These are phyloP conservation scores for Phoenix roebelenii DNA, from an alignment of 176 grass and related monocot species.

Conservation along the genomic window DNA sequence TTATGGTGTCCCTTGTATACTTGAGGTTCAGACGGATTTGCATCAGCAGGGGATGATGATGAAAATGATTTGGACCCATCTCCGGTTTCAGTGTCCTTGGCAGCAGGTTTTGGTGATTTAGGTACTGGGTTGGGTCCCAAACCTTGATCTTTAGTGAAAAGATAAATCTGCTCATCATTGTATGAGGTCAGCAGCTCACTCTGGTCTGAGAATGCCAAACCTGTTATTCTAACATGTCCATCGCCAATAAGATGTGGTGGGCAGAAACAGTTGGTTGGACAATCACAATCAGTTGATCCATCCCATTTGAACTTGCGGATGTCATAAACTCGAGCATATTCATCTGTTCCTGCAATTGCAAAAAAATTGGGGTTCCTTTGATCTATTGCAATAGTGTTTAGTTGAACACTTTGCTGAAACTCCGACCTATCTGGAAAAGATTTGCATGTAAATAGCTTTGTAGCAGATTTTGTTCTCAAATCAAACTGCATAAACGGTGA, in stretches of 20 bases:
- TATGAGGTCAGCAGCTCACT: slow-evolving; percentile 68
- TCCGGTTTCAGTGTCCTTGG: slow-evolving; percentile 10
- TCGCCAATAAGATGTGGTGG: slow-evolving; percentile 56
- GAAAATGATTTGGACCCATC: slow-evolving; percentile 29
- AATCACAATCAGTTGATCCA: slow-evolving; percentile 43
- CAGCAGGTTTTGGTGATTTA: slow-evolving; percentile 13
- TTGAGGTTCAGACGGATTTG: slow-evolving; percentile 30
- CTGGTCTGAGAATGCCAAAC: slow-evolving; percentile 70
- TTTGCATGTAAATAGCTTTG: slow-evolving; percentile 59
- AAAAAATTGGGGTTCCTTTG: slow-evolving; percentile 75
- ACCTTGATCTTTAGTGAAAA: slow-evolving; percentile 72
- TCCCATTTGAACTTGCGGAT: slow-evolving; percentile 70
- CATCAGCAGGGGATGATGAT: slow-evolving; percentile 11
- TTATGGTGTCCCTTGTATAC: slow-evolving; percentile 61
- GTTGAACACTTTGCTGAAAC: slow-evolving; percentile 22
- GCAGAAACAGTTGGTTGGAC: slow-evolving; percentile 49
- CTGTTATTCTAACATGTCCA: slow-evolving; percentile 55
- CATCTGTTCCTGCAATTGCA: slow-evolving; percentile 58
- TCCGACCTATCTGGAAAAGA: slow-evolving; percentile 23
- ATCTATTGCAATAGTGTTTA: slow-evolving; percentile 68
- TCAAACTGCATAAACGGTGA: slow-evolving; percentile 48
- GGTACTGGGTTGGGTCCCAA: slow-evolving; percentile 37
- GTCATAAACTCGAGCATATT: slow-evolving; percentile 80
- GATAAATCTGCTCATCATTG: slow-evolving; percentile 69
- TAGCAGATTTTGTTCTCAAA: slow-evolving; percentile 56